Percentiles rank a stretch among this genome's conserved stretches.
phyloP scores from a whole-genome alignment of 352 stramenopile genomes.

The Phytopythium oedochilum region DNA sequence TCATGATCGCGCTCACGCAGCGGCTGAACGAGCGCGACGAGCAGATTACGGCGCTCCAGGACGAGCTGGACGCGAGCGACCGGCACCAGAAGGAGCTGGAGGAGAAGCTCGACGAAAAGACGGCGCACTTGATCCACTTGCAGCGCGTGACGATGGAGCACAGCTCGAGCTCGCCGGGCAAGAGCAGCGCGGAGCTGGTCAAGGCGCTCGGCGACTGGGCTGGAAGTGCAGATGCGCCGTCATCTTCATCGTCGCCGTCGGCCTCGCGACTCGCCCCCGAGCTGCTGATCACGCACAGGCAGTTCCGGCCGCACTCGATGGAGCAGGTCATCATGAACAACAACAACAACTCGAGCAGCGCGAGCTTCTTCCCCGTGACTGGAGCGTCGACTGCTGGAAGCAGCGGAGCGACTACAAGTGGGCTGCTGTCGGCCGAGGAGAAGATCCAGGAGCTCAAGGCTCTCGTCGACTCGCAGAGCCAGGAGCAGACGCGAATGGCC shows the following conservation, averaged over 20 bases:
- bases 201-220: conserved; percentile 64
- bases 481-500: conserved; percentile 49
- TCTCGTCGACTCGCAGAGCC: conserved; percentile 54
- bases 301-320: conserved; percentile 51
- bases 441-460: conserved; percentile 80
- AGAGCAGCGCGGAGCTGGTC: conserved; percentile 52
- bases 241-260: neutral
- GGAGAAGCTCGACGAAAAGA: conserved; percentile 94
- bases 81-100: conserved; percentile 90
- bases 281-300: conserved; percentile 59
- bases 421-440: conserved; percentile 68
- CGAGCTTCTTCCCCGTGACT: conserved; percentile 1
- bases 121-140: conserved; percentile 90
- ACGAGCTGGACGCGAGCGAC: conserved; percentile 94
- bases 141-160: conserved; percentile 90
- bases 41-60: conserved; percentile 93
- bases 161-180: conserved; percentile 57
- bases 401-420: conserved; percentile 6
- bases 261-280: conserved; percentile 14
- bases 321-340: conserved; percentile 38
- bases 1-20: conserved; percentile 96
- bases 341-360: conserved; percentile 26
- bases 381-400: neutral
- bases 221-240: neutral
- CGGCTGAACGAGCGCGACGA: conserved; percentile 94